Percentiles rank a stretch among this genome's conserved stretches.
Conservation (phyloP, 345 rosid genomes). For the Eucalyptus shirleyi region DNA sequence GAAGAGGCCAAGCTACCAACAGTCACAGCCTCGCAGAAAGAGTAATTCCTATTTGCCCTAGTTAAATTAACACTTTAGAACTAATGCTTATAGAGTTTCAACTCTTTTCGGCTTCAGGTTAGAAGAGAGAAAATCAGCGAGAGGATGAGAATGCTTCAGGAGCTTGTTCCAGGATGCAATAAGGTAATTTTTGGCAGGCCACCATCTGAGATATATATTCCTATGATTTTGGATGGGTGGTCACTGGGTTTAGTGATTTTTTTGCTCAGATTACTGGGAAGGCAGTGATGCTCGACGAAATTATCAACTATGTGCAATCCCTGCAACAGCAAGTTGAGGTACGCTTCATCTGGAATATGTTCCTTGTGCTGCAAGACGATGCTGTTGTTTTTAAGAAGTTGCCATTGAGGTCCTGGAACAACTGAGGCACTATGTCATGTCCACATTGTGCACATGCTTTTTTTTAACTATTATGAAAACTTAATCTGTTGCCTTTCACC, state of each 20-base stretch:
- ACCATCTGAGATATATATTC: neutral
- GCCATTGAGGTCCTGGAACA: neutral
- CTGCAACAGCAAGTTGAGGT: slow-evolving; percentile 98
- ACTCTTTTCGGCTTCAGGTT: slow-evolving; percentile 32
- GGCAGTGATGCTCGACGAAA: slow-evolving; percentile 98
- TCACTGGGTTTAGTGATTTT: neutral
- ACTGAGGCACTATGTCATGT: neutral
- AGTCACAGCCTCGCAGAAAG: slow-evolving; percentile 98
- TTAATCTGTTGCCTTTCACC: neutral
- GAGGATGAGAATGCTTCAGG: slow-evolving; percentile 94
- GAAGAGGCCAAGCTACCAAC: slow-evolving; percentile 96
- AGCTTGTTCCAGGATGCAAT: slow-evolving; percentile 96
- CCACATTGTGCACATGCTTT: neutral
- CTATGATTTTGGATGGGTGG: neutral
- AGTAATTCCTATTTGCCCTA: slow-evolving; percentile 25
- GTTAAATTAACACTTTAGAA: neutral
- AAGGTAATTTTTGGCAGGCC: slow-evolving; percentile 32
- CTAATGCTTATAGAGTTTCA: neutral
- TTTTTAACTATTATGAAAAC: neutral
- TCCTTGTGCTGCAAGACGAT: neutral
- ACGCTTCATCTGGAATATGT: slow-evolving; percentile 1
- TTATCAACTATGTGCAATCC: slow-evolving; percentile 95
- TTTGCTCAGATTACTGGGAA: slow-evolving; percentile 78
- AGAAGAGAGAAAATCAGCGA: slow-evolving; percentile 97
- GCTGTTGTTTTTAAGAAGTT: neutral